phyloP scores from a whole-genome alignment of 495 filamentous ascomycete species.

The Terfezia boudieri region DNA sequence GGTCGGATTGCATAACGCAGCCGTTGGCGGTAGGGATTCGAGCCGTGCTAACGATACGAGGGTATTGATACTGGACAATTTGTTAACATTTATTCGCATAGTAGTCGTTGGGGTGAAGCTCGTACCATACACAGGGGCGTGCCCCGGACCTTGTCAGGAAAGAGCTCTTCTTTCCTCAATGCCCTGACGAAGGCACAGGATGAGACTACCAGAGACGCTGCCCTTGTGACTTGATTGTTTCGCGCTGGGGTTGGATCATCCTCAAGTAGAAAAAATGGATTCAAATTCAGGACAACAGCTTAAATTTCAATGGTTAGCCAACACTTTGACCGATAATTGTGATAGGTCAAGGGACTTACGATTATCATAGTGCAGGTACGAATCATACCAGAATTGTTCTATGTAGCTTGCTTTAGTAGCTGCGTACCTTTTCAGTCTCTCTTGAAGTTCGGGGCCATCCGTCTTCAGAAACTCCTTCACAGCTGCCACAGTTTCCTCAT shows the following conservation, averaged over 20 bases:
- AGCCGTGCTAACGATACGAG: conserved; percentile 83
- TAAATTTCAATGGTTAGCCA: conserved; percentile 3
- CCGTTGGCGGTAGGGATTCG: conserved; percentile 87
- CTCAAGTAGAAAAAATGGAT: conserved; percentile 92
- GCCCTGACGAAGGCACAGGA: conserved; percentile 82
- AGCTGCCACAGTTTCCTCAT: conserved; percentile 57
- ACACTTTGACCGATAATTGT: background rate
- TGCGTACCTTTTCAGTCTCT: conserved; percentile 84
- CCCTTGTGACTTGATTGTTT: conserved; percentile 87
- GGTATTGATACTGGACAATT: conserved; percentile 52
- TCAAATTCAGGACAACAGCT: conserved; percentile 87
- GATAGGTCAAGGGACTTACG: conserved; percentile 23
- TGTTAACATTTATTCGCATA: conserved; percentile 2
- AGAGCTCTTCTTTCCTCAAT: conserved; percentile 77
- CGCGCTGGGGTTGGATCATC: conserved; percentile 92
- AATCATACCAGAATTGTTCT: conserved; percentile 99
- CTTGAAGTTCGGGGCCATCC: conserved; percentile 71
- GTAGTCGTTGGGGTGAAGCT: background rate
- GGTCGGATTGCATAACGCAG: conserved; percentile 87
- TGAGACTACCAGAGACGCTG: conserved; percentile 77
- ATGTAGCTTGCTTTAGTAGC: conserved; percentile 85
- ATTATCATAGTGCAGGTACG: conserved; percentile 94
- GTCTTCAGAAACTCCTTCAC: conserved; percentile 65
- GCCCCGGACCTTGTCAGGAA: conserved; percentile 65
- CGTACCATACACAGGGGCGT: conserved; percentile 62